These are phyloP conservation scores for Parathielavia hyrcaniae DNA, from an alignment of 495 filamentous ascomycete species.

Conservation along the genomic window DNA sequence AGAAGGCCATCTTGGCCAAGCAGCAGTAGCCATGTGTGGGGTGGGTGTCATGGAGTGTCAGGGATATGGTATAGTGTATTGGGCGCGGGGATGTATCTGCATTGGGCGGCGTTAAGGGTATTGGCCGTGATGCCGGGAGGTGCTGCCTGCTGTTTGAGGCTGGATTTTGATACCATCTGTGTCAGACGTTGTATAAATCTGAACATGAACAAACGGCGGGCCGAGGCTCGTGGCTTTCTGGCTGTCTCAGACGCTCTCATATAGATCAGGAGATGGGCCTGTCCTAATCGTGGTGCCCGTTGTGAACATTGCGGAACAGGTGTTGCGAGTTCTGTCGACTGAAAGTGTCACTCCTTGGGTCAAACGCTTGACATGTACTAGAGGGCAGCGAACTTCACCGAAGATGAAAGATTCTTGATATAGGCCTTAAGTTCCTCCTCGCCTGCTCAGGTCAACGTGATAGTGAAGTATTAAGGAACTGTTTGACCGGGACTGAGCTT, in stretches of 20 bases:
- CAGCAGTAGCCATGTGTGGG: constrained; percentile 53
- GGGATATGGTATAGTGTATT: not conserved
- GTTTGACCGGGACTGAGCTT: no score
- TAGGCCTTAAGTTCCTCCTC: no score
- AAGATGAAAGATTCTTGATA: no score
- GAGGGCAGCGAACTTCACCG: no score
- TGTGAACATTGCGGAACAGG: no score
- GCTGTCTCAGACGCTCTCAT: not conserved
- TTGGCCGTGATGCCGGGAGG: not conserved
- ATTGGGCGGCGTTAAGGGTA: constrained; percentile 26
- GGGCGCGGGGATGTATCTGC: constrained; percentile 5
- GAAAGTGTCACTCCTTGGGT: no score
- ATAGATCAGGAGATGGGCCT: not conserved
- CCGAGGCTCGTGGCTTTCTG: not conserved
- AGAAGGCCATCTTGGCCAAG: constrained; percentile 79
- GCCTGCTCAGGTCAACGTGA: no score
- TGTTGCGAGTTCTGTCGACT: no score
- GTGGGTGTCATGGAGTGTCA: not conserved
- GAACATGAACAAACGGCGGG: not conserved
- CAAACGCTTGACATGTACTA: no score
- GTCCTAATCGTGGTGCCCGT: not conserved
- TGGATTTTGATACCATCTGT: constrained; percentile 26
- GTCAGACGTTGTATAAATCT: constrained; percentile 19
- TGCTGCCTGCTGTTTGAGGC: constrained; percentile 1
- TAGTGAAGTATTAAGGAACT: no score